Evolutionary conservation across 2,329 filamentous ascomycete genomes (phyloP), one percentile per base, ranked within the genome.

Genomic region (Sporothrix inflata): DNA sequence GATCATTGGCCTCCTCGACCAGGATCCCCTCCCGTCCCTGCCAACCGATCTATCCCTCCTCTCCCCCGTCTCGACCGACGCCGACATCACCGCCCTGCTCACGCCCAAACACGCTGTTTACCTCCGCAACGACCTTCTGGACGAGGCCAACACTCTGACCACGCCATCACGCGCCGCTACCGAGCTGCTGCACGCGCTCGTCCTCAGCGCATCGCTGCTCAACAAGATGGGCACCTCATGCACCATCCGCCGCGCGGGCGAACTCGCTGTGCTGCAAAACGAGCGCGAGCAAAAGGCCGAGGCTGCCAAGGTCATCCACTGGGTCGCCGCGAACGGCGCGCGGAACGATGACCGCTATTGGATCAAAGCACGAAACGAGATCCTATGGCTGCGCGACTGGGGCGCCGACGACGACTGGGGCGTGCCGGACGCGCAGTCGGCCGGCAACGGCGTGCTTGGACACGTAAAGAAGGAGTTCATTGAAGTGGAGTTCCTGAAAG

Each of bases 301-400:
- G 65, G 84, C 90, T 4, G 79, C 84, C 21, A 89, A 86, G 74
- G 82, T 91, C n/a, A 82, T 93, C 69, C 85, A 87, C 73, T 81
- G 82, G 2, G 77, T 91, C 27, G 79, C 82, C 67, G 81, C 80
- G 65, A 84, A 84, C 71, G 83, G 84, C 14, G 82, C 86, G 1
- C 89, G 86, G 73, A 86, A 85, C 47, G 89, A 92, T 70, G 90
- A 92, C 73, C 84, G 84, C 45, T 88, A 87, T 74, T 92, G 91
- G 90, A 82, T 85, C 34, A 84, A 82, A 70, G 85, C 87, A 14
- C 86, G 92, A 72, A 86, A 86, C 55, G 89, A 91, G 76, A 80
- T 94, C 9, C 78, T 94, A 4, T 95, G 92, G 92, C 83, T 95
- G 40, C 89, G 90, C 78, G 86, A 87, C 77, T 94, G 92, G 92